Percentiles rank a stretch among this genome's conserved stretches.
phyloP scores from a whole-genome alignment of 179 eudicot genomes.

The Nepenthes alata region DNA sequence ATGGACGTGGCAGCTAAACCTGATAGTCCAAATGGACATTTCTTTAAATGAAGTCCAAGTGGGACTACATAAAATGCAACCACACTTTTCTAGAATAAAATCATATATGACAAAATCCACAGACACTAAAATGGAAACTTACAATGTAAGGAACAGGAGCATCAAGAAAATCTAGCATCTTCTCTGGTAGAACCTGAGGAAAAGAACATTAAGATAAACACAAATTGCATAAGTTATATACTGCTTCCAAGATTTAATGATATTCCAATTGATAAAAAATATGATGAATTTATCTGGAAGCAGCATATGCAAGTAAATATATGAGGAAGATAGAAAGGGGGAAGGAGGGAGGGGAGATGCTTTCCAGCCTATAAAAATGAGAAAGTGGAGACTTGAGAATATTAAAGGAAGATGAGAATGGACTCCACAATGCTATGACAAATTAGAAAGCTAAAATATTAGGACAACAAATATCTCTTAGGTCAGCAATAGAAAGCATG shows the following conservation, averaged over 20 bases:
- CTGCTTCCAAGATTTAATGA: background rate
- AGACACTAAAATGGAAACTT: conserved; percentile 17
- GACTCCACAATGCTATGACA: background rate
- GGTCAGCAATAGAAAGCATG: too few species aligned
- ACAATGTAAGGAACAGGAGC: conserved; percentile 98
- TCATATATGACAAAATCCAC: too few species aligned
- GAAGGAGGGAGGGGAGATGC: too few species aligned
- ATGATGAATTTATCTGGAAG: background rate
- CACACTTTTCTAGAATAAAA: background rate
- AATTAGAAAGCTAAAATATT: too few species aligned
- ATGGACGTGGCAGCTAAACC: too few species aligned
- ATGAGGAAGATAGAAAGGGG: background rate
- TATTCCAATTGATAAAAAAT: background rate
- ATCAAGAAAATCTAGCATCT: conserved; percentile 93
- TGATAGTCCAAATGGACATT: too few species aligned
- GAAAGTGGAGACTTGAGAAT: background rate
- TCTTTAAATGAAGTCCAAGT: too few species aligned
- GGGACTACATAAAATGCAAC: background rate
- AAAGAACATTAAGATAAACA: background rate
- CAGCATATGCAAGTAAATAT: background rate
- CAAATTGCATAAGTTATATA: too few species aligned
- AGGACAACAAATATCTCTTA: too few species aligned
- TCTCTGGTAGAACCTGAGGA: conserved; percentile 73
- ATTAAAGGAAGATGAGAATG: background rate
- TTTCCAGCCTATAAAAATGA: background rate